Conservation (phyloP, 2,329 filamentous ascomycete genomes). For the Penicillium freii region DNA sequence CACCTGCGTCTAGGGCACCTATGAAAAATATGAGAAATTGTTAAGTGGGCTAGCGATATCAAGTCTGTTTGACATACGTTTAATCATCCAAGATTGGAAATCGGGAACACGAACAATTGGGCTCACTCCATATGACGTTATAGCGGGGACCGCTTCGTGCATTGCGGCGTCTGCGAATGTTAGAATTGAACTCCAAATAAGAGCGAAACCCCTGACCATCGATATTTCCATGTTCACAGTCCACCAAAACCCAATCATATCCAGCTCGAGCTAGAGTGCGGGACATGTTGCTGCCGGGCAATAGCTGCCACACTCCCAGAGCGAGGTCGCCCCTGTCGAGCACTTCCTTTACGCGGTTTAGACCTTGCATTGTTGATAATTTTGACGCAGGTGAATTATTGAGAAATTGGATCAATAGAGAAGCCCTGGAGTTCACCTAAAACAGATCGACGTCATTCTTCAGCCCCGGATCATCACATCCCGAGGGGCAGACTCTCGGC, state of each 20-base stretch:
- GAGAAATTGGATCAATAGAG: background rate
- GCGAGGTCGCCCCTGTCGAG: background rate
- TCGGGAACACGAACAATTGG: background rate
- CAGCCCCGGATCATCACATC: slow-evolving; percentile 5
- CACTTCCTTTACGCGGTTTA: background rate
- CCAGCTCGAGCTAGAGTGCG: background rate
- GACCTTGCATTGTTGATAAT: background rate
- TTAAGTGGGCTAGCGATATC: background rate
- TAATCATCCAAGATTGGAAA: background rate
- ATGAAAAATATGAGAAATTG: background rate
- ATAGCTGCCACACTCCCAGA: background rate
- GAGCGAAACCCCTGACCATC: background rate
- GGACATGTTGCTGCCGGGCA: background rate
- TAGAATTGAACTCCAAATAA: background rate
- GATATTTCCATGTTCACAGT: background rate
- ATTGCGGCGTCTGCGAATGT: background rate
- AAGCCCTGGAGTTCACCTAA: background rate
- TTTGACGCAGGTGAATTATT: background rate
- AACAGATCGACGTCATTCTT: background rate
- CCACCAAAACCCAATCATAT: background rate
- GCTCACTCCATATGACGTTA: background rate
- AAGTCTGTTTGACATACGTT: background rate
- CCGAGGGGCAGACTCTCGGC: slow-evolving; percentile 13
- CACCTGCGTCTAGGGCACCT: background rate
- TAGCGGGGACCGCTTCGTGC: background rate